A percentile compares a stretch with the other conserved stretches of the same genome.
Evolutionary conservation across 306 rosid species (phyloP).

Genomic region (Acmispon strigosus): DNA sequence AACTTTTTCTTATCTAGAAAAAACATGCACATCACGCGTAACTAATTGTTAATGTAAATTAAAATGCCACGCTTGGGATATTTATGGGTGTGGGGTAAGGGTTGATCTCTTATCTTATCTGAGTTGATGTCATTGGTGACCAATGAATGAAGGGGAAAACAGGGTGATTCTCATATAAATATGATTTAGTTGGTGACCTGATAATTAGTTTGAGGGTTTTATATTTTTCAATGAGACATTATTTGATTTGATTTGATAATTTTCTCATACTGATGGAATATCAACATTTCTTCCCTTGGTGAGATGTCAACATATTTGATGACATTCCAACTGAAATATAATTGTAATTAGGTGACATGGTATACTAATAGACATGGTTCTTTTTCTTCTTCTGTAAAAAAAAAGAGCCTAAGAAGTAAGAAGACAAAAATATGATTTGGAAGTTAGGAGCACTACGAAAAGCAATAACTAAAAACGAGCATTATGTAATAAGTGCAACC

Average conservation of each 20-base stretch:
- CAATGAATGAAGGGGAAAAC: neutral
- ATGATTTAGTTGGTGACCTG: neutral
- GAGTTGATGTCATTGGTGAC: constrained; percentile 1
- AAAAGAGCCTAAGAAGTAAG: neutral
- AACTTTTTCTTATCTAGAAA: too few species aligned
- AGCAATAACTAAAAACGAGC: neutral
- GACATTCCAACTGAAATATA: constrained; percentile 44
- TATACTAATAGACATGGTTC: neutral
- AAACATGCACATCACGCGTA: neutral
- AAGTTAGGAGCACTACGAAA: neutral
- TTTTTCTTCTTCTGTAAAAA: constrained; percentile 1
- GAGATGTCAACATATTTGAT: constrained; percentile 39
- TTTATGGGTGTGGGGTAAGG: neutral
- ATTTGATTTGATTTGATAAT: neutral
- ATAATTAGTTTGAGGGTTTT: neutral
- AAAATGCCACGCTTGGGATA: constrained; percentile 10
- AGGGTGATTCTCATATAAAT: neutral
- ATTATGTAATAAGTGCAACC: too few species aligned
- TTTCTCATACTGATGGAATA: constrained; percentile 1
- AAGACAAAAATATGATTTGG: neutral
- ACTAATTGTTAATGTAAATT: neutral
- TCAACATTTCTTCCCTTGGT: constrained; percentile 32
- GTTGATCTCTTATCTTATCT: neutral
- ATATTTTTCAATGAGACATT: neutral
- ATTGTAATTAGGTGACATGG: constrained; percentile 20